Evolutionary conservation across 2,329 filamentous ascomycete genomes (phyloP).

Genomic region (Alternaria incomplexa): DNA sequence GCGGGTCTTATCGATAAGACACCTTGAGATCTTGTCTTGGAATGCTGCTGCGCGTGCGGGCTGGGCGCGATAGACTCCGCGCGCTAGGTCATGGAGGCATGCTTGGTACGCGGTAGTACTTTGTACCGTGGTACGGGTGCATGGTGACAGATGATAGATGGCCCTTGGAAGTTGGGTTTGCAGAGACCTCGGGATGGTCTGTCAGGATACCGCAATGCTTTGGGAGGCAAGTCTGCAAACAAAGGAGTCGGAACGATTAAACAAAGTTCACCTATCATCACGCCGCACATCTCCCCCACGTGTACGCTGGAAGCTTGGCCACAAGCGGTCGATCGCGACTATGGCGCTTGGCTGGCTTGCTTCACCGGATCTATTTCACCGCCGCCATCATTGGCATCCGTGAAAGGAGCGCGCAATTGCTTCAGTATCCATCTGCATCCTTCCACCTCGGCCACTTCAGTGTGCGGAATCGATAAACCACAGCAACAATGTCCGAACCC

Average conservation of each 20-base stretch:
- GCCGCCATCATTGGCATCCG: background rate
- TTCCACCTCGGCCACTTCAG: background rate
- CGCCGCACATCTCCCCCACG: constrained; percentile 20
- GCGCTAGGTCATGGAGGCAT: background rate
- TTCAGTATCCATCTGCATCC: background rate
- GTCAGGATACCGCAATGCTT: background rate
- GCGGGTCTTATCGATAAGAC: background rate
- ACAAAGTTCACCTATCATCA: background rate
- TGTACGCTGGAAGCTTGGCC: constrained; percentile 12
- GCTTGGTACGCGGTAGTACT: background rate
- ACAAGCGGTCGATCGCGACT: background rate
- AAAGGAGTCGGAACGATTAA: background rate
- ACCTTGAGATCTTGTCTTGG: background rate
- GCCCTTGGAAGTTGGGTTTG: background rate
- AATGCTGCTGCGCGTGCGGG: background rate
- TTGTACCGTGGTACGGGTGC: background rate
- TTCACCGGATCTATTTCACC: background rate
- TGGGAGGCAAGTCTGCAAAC: background rate
- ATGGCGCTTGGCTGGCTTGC: background rate
- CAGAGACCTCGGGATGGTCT: background rate
- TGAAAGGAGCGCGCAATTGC: background rate
- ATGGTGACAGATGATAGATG: background rate
- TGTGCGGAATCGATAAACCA: background rate
- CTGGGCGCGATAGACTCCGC: background rate
- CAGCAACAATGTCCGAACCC: constrained; percentile 49